phyloP scores from a whole-genome alignment of 2,329 filamentous ascomycete species.

The Ophiostoma triangulosporum region DNA sequence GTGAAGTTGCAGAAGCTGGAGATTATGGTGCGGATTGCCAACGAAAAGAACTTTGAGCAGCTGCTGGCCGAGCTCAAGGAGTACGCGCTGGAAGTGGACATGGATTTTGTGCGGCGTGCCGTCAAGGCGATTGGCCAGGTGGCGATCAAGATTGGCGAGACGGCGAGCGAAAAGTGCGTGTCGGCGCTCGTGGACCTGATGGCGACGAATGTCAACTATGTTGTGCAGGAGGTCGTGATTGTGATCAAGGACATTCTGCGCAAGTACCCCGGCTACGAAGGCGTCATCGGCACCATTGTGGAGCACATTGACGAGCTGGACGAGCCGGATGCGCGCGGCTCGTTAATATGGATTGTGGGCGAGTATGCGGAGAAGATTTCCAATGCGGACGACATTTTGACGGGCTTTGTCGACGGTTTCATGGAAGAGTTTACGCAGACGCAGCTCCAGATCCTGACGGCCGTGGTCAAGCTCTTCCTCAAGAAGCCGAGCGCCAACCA shows the following conservation, averaged over 20 bases:
- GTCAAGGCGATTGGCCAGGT: constrained; percentile 96
- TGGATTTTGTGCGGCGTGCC: constrained; percentile 92
- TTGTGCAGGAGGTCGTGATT: constrained; percentile 96
- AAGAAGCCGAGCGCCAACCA: constrained; percentile 93
- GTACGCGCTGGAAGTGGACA: constrained; percentile 94
- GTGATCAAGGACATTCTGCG: constrained; percentile 98
- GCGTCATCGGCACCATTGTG: constrained; percentile 91
- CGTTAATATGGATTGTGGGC: constrained; percentile 96
- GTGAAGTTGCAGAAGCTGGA: constrained; percentile 96
- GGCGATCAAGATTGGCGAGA: constrained; percentile 87
- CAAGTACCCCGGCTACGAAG: constrained; percentile 95
- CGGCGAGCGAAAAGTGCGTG: constrained; percentile 87
- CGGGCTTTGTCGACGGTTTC: constrained; percentile 85
- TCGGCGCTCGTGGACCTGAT: constrained; percentile 88
- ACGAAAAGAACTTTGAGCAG: constrained; percentile 92
- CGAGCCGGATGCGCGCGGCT: constrained; percentile 78
- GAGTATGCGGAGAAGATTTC: constrained; percentile 99
- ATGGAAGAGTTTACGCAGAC: constrained; percentile 97
- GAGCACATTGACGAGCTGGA: constrained; percentile 95
- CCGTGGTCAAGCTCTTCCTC: constrained; percentile 92
- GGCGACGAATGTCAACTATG: constrained; percentile 96
- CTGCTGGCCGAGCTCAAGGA: constrained; percentile 89
- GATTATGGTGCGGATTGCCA: constrained; percentile 98
- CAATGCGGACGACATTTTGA: constrained; percentile 90
- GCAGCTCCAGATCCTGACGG: constrained; percentile 94